Evolutionary conservation across 495 filamentous ascomycete genomes (phyloP).

Genomic region (Penicillium manginii): DNA sequence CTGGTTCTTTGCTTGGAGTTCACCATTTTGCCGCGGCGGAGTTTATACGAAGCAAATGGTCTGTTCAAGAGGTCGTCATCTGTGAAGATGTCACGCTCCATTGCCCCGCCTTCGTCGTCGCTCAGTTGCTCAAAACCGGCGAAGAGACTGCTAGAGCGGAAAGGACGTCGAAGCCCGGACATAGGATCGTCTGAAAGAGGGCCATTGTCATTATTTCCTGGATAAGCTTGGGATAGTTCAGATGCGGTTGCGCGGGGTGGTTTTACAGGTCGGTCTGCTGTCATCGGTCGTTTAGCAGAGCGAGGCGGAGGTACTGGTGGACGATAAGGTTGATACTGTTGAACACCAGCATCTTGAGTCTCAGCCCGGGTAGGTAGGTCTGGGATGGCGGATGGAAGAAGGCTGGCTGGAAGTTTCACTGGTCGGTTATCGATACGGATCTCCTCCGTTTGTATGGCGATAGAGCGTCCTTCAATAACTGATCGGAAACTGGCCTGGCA

Average conservation of each 20-base stretch:
- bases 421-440: conserved; percentile 78
- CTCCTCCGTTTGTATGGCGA: conserved; percentile 82
- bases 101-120: conserved; percentile 47
- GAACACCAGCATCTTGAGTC: conserved; percentile 21
- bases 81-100: conserved; percentile 52
- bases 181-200: conserved; percentile 63
- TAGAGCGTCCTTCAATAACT: conserved; percentile 45
- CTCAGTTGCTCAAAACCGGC: conserved; percentile 74
- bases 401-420: conserved; percentile 72
- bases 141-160: conserved; percentile 81
- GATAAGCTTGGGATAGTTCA: conserved; percentile 68
- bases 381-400: conserved; percentile 70
- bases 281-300: conserved; percentile 23
- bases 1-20: conserved; percentile 38
- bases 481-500: conserved; percentile 54
- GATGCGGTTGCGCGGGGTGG: conserved; percentile 25
- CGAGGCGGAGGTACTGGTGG: conserved; percentile 42
- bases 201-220: conserved; percentile 83
- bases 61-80: conserved; percentile 51
- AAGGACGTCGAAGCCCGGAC: conserved; percentile 66
- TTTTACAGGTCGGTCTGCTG: conserved; percentile 18
- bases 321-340: conserved; percentile 35
- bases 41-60: conserved; percentile 48
- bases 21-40: conserved; percentile 48
- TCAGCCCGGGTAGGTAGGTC: conserved; percentile 36